phyloP scores from a whole-genome alignment of 2,329 filamentous ascomycete genomes.

The Fusarium torreyae region DNA sequence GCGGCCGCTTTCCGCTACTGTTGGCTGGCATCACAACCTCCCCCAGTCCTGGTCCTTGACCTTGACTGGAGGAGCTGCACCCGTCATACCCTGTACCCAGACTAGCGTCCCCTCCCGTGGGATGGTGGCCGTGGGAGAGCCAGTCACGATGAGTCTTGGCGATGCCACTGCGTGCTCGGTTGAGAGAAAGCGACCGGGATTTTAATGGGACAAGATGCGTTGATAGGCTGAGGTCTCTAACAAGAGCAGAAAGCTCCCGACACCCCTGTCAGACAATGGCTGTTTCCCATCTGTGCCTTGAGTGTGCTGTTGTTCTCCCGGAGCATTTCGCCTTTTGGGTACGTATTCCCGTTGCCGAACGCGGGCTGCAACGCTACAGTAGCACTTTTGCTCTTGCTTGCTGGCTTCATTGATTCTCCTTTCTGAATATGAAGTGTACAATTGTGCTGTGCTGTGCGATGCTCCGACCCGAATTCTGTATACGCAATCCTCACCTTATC shows the following conservation, averaged over 20 bases:
- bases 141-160: slow-evolving; percentile 37
- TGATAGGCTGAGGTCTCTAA: slow-evolving; percentile 28
- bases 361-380: slow-evolving; percentile 31
- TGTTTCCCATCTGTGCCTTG: slow-evolving; percentile 14
- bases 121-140: slow-evolving; percentile 26
- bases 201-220: not conserved
- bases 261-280: slow-evolving; percentile 27
- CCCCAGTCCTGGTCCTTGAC: not conserved
- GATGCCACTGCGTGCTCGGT: slow-evolving; percentile 33
- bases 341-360: slow-evolving; percentile 39
- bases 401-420: not conserved
- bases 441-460: slow-evolving; percentile 24
- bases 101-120: slow-evolving; percentile 26
- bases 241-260: slow-evolving; percentile 24
- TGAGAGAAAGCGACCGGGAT: not conserved
- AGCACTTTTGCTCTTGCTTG: slow-evolving; percentile 23
- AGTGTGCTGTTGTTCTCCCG: slow-evolving; percentile 32
- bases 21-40: slow-evolving; percentile 22
- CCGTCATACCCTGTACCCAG: not conserved
- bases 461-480: slow-evolving; percentile 19
- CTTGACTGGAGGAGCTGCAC: not conserved
- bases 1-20: slow-evolving; percentile 1
- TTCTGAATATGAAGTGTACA: not conserved
- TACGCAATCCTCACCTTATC: slow-evolving; percentile 17
- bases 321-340: slow-evolving; percentile 38